Conservation (phyloP, 2,329 filamentous ascomycete genomes). For the Aspergillus sp. region DNA sequence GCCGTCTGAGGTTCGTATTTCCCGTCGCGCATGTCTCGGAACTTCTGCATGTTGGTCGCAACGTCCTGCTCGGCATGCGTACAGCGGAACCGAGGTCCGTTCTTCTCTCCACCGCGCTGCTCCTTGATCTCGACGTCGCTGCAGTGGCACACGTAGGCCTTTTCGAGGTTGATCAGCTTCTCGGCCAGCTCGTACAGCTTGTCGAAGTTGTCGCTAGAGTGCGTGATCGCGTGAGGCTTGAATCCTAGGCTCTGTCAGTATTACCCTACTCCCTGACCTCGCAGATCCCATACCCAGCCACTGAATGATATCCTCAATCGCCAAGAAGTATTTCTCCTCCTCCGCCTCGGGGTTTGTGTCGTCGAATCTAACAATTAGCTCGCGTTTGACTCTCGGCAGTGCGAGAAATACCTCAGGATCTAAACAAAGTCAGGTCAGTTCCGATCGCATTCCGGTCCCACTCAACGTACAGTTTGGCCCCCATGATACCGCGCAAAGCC, state of each 20-base stretch:
- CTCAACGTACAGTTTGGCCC: slow-evolving; percentile 52
- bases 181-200: slow-evolving; percentile 85
- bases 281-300: slow-evolving; percentile 60
- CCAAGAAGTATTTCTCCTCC: slow-evolving; percentile 82
- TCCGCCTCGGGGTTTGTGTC: slow-evolving; percentile 95
- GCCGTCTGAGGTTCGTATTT: slow-evolving; percentile 84
- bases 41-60: slow-evolving; percentile 56
- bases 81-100: slow-evolving; percentile 52
- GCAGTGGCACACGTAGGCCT: slow-evolving; percentile 84
- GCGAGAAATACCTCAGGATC: slow-evolving; percentile 11
- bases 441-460: background rate
- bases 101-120: slow-evolving; percentile 75
- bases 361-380: slow-evolving; percentile 78
- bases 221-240: slow-evolving; percentile 73
- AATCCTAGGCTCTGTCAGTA: slow-evolving; percentile 54
- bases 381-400: slow-evolving; percentile 13
- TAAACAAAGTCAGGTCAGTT: slow-evolving; percentile 7
- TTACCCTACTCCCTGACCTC: background rate
- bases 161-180: slow-evolving; percentile 70
- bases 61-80: slow-evolving; percentile 57
- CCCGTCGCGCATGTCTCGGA: slow-evolving; percentile 86
- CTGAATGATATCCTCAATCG: slow-evolving; percentile 82
- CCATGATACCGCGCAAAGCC: slow-evolving; percentile 85
- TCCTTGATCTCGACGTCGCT: slow-evolving; percentile 75
- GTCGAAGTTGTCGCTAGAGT: slow-evolving; percentile 89